Conservation (phyloP, 441 rosid species). For the Omphalea diandra region DNA sequence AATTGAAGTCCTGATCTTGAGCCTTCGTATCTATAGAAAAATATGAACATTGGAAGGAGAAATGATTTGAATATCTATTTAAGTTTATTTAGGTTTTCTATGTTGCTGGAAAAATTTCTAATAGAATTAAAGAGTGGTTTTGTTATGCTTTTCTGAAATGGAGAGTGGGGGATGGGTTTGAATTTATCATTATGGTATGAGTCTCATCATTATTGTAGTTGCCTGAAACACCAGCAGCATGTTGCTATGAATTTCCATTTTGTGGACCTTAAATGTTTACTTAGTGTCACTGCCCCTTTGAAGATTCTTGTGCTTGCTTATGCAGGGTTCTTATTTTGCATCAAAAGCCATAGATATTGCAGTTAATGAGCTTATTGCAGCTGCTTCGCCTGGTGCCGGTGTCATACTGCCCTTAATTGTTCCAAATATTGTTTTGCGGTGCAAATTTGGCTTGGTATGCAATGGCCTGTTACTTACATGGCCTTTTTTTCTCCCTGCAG, state of each 20-base stretch:
- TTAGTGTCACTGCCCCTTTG: not conserved
- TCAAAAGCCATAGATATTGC: slow-evolving; percentile 24
- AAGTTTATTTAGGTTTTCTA: too few species aligned
- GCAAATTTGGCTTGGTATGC: not conserved
- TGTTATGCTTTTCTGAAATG: too few species aligned
- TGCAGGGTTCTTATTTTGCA: slow-evolving; percentile 58
- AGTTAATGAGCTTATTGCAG: slow-evolving; percentile 50
- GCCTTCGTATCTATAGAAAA: not conserved
- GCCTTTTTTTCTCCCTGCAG: slow-evolving; percentile 31
- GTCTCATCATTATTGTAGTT: not conserved
- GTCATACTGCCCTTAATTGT: slow-evolving; percentile 16
- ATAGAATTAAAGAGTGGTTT: too few species aligned
- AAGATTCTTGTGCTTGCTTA: slow-evolving; percentile 20
- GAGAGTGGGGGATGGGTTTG: not conserved
- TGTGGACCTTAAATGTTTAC: not conserved
- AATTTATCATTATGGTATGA: too few species aligned
- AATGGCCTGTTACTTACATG: not conserved
- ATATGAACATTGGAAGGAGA: not conserved
- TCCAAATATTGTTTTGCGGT: not conserved
- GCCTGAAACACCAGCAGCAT: not conserved
- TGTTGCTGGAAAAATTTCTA: too few species aligned
- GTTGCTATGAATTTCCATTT: not conserved
- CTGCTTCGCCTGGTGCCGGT: slow-evolving; percentile 56
- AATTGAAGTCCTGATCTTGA: not conserved
- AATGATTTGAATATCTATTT: too few species aligned